phyloP scores from a whole-genome alignment of 1,139 yeast genomes.

The Saccharomyces hybrid region DNA sequence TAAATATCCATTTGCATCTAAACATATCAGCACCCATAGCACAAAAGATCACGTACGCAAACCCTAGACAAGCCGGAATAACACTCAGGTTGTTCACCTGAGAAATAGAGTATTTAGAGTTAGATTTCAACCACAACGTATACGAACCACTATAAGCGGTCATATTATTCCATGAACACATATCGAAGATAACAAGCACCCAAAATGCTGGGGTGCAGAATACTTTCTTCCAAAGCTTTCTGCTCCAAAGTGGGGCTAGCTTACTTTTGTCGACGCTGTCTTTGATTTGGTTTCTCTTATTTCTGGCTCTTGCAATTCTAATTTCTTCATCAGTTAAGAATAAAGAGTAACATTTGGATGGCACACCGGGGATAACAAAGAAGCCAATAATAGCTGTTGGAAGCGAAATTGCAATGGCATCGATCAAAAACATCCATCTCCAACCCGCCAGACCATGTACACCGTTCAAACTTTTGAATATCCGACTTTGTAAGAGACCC shows the following conservation, averaged over 20 bases:
- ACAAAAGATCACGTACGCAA: slow-evolving; percentile 31
- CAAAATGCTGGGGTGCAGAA: slow-evolving; percentile 29
- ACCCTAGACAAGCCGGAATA: slow-evolving; percentile 34
- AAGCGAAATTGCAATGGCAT: slow-evolving; percentile 53
- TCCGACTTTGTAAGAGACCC: slow-evolving; percentile 51
- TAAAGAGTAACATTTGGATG: slow-evolving; percentile 45
- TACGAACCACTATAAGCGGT: slow-evolving; percentile 35
- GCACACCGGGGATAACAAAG: slow-evolving; percentile 60
- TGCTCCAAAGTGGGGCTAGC: slow-evolving; percentile 23
- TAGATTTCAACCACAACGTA: slow-evolving; percentile 34
- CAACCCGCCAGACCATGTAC: slow-evolving; percentile 54
- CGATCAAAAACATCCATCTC: slow-evolving; percentile 75
- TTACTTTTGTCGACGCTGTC: slow-evolving; percentile 22
- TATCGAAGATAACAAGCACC: slow-evolving; percentile 31
- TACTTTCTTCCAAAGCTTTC: slow-evolving; percentile 30
- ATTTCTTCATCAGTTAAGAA: slow-evolving; percentile 58
- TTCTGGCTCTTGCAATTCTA: slow-evolving; percentile 50
- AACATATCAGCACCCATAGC: slow-evolving; percentile 33
- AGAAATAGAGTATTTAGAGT: slow-evolving; percentile 28
- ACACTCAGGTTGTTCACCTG: slow-evolving; percentile 32
- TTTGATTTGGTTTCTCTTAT: slow-evolving; percentile 34
- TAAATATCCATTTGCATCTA: slow-evolving; percentile 34
- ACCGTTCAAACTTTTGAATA: slow-evolving; percentile 44
- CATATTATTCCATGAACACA: slow-evolving; percentile 34
- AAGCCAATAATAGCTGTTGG: slow-evolving; percentile 50